phyloP scores from a whole-genome alignment of 139 green algal species.

The Edaphochlamys debaryana region DNA sequence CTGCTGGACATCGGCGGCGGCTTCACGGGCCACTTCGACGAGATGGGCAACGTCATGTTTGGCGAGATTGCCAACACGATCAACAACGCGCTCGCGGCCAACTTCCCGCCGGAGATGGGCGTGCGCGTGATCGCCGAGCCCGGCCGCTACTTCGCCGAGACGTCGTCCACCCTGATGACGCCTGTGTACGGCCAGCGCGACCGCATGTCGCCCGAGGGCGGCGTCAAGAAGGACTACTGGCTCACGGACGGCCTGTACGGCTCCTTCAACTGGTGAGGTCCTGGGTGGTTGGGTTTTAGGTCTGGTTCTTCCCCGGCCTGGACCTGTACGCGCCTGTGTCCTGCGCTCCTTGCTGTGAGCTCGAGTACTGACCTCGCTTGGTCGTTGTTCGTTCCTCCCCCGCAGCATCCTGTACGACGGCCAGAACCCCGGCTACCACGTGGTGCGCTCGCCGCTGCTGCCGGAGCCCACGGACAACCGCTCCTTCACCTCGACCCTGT shows the following conservation, averaged over 20 bases:
- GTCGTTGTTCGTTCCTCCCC: too few relatives aligned
- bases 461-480: constrained; percentile 23
- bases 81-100: constrained; percentile 83
- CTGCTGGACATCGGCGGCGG: constrained; percentile 97
- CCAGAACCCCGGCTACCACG: constrained; percentile 58
- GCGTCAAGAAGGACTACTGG: constrained; percentile 86
- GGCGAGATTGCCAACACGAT: constrained; percentile 83
- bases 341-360: not conserved
- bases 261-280: constrained; percentile 90
- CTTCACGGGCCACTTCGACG: constrained; percentile 85
- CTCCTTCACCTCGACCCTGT: constrained; percentile 76
- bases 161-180: constrained; percentile 77
- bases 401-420: constrained; percentile 57
- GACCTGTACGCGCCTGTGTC: too few relatives aligned
- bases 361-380: too few relatives aligned
- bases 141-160: constrained; percentile 97
- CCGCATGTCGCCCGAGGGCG: constrained; percentile 36
- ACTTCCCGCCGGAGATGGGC: constrained; percentile 83
- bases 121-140: constrained; percentile 95
- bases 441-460: constrained; percentile 63
- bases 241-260: constrained; percentile 97
- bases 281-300: constrained; percentile 36
- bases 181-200: constrained; percentile 87
- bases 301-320: not conserved
- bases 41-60: constrained; percentile 66